A percentile compares a stretch with the other conserved stretches of the same genome.
Evolutionary conservation across 2,329 filamentous ascomycete species (phyloP).

Genomic region (Pezicula neosporulosa): DNA sequence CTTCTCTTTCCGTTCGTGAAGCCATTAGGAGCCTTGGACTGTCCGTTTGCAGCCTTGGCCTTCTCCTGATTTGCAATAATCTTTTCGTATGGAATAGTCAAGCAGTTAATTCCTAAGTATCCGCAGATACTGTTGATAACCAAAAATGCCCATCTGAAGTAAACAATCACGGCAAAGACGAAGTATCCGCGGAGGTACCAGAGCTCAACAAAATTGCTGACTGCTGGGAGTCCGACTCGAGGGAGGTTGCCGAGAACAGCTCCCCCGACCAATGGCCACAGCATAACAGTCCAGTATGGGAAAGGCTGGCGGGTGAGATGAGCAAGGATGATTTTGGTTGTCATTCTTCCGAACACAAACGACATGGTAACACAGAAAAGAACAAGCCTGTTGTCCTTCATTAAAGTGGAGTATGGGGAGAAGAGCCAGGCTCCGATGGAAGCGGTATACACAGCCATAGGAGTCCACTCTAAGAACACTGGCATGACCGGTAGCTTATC

Average conservation of each 20-base stretch:
- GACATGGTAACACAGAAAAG: slow-evolving; percentile 91
- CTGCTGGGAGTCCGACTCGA: slow-evolving; percentile 63
- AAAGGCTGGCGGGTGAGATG: slow-evolving; percentile 93
- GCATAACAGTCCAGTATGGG: slow-evolving; percentile 92
- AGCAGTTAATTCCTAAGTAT: slow-evolving; percentile 88
- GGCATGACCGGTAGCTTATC: slow-evolving; percentile 73
- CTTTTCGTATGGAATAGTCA: slow-evolving; percentile 73
- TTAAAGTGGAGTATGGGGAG: slow-evolving; percentile 79
- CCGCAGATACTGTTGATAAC: slow-evolving; percentile 90
- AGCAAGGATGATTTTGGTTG: slow-evolving; percentile 97
- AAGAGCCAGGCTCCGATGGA: slow-evolving; percentile 82
- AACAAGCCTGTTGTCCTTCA: slow-evolving; percentile 81
- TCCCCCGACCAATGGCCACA: slow-evolving; percentile 81
- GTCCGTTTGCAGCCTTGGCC: slow-evolving; percentile 17
- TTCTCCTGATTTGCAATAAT: slow-evolving; percentile 21
- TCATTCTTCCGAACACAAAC: slow-evolving; percentile 98
- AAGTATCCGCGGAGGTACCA: slow-evolving; percentile 85
- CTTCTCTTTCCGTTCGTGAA: slow-evolving; percentile 18
- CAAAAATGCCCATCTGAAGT: slow-evolving; percentile 88
- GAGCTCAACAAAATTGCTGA: slow-evolving; percentile 66
- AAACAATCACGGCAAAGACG: slow-evolving; percentile 76
- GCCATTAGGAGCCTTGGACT: slow-evolving; percentile 16
- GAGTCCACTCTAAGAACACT: slow-evolving; percentile 90
- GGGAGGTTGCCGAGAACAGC: slow-evolving; percentile 82
- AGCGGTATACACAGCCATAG: slow-evolving; percentile 77